Evolutionary conservation across 2,329 filamentous ascomycete genomes (phyloP), one percentile per base, ranked within the genome.

Genomic region (Blastomyces emzantsi): DNA sequence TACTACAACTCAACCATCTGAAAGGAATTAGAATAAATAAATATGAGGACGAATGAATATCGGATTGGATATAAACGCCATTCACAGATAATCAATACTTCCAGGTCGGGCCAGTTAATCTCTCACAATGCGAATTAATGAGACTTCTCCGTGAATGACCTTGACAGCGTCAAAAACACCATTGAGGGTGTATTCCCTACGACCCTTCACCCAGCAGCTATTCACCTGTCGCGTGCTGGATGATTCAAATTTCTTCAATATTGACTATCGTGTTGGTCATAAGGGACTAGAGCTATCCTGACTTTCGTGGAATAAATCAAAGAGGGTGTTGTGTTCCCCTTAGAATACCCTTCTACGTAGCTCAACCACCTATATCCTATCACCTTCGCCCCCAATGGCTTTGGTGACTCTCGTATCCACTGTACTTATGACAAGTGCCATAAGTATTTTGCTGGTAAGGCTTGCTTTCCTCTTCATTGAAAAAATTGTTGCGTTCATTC

Each of bases 371-470:
- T 39, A 19, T 39, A 43, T 28, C n/a, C 9, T 33, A 60, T 36
- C 41, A 7, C 8, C 43, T 15, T 13, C 45, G 13, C 33, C 19
- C 28, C 30, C 28, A 17, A 47, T 60, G 41, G 25, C 58, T 33
- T 15, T 51, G 17, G 45, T 15, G 39, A 49, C 28, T 47, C 56
- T 59, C 22, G 7, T 22, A 17, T 15, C 19, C 36, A 30, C 33
- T 17, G 41, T 13, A 22, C 43, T 60, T 25, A 17, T 19, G 41
- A 47, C 58, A 39, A 39, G 22, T 25, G 25, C 25, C 25, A 33
- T 43, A 36, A n/a, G 9, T 60, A 60, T 51, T 49, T 60, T 17
- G 33, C 39, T 63, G n/a, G 55, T 63, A 43, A 43, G 36, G 13
- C 3, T 28, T 22, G 13, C 3, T 28, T 22, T 25, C 15, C 9